A percentile compares a stretch with the other conserved stretches of the same genome.
Conservation (phyloP, 2,329 filamentous ascomycete species). For the Juglanconis juglandina region DNA sequence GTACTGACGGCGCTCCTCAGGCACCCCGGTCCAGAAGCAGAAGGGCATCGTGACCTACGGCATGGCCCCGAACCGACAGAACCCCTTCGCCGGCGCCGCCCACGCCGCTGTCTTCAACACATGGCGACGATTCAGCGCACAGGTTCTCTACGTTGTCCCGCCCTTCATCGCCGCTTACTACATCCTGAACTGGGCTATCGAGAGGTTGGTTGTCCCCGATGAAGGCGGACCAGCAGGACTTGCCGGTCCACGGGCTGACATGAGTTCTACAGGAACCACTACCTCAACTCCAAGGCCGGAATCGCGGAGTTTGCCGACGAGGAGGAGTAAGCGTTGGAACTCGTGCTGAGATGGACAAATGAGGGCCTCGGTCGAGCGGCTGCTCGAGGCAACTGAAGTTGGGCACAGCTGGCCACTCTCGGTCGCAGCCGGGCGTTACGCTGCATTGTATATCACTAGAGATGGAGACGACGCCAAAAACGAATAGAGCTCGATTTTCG, state of each 20-base stretch:
- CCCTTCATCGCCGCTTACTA: conserved; percentile 77
- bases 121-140: conserved; percentile 78
- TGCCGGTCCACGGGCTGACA: conserved; percentile 18
- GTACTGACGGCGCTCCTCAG: conserved; percentile 9
- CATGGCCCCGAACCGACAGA: conserved; percentile 83
- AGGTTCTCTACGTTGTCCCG: conserved; percentile 86
- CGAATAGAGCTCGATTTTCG: conserved; percentile 4
- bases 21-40: conserved; percentile 43
- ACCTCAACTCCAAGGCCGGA: conserved; percentile 75
- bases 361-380: not conserved
- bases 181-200: conserved; percentile 83
- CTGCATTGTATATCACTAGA: conserved; percentile 14
- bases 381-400: not conserved
- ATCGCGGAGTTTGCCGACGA: conserved; percentile 50
- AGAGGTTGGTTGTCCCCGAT: conserved; percentile 63
- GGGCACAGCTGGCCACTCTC: not conserved
- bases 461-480: not conserved
- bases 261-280: conserved; percentile 62
- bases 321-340: conserved; percentile 35
- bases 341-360: not conserved
- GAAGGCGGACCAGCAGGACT: too few species aligned
- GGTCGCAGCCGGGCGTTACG: not conserved
- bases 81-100: conserved; percentile 72
- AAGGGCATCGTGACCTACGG: conserved; percentile 68
- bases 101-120: conserved; percentile 93